These are phyloP conservation scores for Phaffia australis DNA, from an alignment of 768 basidiomycete species.

Conservation along the genomic window DNA sequence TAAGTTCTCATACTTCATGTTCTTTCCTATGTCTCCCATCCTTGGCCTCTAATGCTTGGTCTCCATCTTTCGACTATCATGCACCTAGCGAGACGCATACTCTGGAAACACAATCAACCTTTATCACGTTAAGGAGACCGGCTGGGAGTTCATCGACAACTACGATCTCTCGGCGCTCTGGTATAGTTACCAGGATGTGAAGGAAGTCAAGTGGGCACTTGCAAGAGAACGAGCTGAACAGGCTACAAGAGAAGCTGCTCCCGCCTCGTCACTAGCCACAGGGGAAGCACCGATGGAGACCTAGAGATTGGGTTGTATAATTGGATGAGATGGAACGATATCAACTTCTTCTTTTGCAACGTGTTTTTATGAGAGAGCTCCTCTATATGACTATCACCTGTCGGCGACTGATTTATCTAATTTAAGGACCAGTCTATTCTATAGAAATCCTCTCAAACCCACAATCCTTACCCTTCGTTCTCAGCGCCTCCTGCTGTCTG, in stretches of 20 bases:
- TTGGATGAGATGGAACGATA: too few relatives aligned
- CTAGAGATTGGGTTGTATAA: not conserved
- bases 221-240: slow-evolving; percentile 1
- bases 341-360: too few relatives aligned
- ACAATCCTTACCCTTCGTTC: too few relatives aligned
- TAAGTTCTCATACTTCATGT: slow-evolving; percentile 42
- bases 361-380: too few relatives aligned
- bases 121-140: slow-evolving; percentile 86
- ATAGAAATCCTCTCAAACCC: too few relatives aligned
- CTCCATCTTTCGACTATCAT: not conserved
- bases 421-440: too few relatives aligned
- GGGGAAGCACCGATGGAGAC: slow-evolving; percentile 14
- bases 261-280: not conserved
- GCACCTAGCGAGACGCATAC: slow-evolving; percentile 54
- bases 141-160: slow-evolving; percentile 94
- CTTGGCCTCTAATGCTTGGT: not conserved
- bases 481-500: too few relatives aligned
- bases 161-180: slow-evolving; percentile 84
- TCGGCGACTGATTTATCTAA: too few relatives aligned
- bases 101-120: slow-evolving; percentile 94
- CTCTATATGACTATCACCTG: too few relatives aligned
- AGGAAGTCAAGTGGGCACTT: slow-evolving; percentile 30
- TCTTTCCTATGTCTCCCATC: not conserved
- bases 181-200: slow-evolving; percentile 52
- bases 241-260: not conserved